Conservation (phyloP, 2,329 filamentous ascomycete species). For the Myriosclerotinia curreyana region DNA sequence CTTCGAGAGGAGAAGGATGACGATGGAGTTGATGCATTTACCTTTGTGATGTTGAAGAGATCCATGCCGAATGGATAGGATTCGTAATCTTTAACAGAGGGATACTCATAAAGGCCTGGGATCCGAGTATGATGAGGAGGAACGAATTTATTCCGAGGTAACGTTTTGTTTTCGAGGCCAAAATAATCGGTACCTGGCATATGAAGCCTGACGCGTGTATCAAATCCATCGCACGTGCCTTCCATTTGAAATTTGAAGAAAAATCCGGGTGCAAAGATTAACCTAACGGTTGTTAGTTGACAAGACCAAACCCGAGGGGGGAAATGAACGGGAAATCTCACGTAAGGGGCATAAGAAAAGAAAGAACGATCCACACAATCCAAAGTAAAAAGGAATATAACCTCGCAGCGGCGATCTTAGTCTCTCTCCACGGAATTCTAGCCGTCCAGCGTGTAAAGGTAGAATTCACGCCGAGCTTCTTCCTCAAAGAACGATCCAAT, state of each 20-base stretch:
- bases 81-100: conserved; percentile 1
- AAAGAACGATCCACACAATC: background rate
- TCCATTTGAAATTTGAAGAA: background rate
- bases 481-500: background rate
- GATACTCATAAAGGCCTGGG: background rate
- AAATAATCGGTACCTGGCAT: background rate
- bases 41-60: conserved; percentile 1
- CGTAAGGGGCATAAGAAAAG: background rate
- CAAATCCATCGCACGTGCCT: conserved; percentile 1
- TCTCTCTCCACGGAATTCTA: background rate
- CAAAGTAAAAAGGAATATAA: background rate
- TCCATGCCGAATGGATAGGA: background rate
- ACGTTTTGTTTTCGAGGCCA: background rate
- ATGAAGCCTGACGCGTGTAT: conserved; percentile 1
- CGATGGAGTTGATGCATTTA: background rate
- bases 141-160: accelerated
- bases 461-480: background rate
- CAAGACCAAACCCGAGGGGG: too few relatives aligned
- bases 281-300: background rate
- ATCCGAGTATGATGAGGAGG: background rate
- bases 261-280: background rate
- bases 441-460: background rate
- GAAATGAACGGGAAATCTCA: background rate
- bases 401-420: background rate
- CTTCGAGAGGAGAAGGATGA: background rate